Evolutionary conservation across 768 basidiomycete species (phyloP), one percentile per base, ranked within the genome.

Genomic region (Pleurotus platypus): DNA sequence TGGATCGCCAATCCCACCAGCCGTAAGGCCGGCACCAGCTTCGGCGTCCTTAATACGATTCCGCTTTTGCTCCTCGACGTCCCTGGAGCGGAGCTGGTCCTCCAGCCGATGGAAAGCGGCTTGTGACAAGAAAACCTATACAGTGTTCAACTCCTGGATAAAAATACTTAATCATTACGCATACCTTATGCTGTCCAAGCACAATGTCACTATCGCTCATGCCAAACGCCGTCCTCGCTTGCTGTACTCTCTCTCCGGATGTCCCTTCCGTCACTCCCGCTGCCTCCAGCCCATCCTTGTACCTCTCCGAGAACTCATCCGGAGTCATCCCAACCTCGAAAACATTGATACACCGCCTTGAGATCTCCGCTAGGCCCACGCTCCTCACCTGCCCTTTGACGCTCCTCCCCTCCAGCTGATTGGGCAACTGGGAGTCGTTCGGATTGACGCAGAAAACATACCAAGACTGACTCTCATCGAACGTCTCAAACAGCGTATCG

Each of bases 381-480:
- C 90, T 89, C 49, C 90, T 80, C 38, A 98, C 87, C 72, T 98
- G 96, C 0, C 91, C 90, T 69, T 94, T 96, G 49, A 98, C 89
- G 40, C 89, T 87, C 46, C 94, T 79, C 9, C 92, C 90, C 74
- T 98, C 96, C 53, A 98, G 75, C 68, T 98, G 95, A 67, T 94
- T 92, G 39, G 95, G 94, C 16, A 98, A 73, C 66, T 96, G 96
- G 22, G 92, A 87, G 72, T 98, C 94, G 67, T 98, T 99, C 3
- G 95, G 94, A 68, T 90, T 94, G 63, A 98, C 72, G 66, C 94
- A 97, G 72, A 96, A 92, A 15, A 97, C 80, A 63, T 86, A 89
- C 94, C 94, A 98, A 1, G 84, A 75, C 72, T 94, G 90, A 13
- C 92, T 90, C 63, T 97, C 95, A 55, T 89, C 86, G 22, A 98